Evolutionary conservation across 768 basidiomycete genomes (phyloP).

Genomic region (Collybia mongolica): DNA sequence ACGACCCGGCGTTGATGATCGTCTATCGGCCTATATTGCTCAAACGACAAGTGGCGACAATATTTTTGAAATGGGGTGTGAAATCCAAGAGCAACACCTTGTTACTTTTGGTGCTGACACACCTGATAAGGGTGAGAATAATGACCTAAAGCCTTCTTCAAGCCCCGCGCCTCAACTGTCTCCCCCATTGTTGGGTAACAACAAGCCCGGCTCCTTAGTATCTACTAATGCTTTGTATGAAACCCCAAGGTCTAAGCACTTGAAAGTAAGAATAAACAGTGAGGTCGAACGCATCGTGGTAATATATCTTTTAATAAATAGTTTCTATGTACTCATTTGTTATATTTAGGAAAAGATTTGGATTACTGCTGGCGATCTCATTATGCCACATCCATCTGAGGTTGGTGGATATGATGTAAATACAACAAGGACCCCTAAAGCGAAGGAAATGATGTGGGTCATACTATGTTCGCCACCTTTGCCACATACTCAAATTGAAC

Average conservation of each 20-base stretch:
- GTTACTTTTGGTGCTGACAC: too few species aligned
- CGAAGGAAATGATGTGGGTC: slow-evolving; percentile 61
- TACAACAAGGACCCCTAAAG: slow-evolving; percentile 44
- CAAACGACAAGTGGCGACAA: too few species aligned
- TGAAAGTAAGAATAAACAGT: slow-evolving; percentile 51
- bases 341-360: slow-evolving; percentile 64
- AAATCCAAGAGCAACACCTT: too few species aligned
- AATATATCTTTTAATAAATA: slow-evolving; percentile 22
- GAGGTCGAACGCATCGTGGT: slow-evolving; percentile 68
- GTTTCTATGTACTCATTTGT: not conserved
- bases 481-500: slow-evolving; percentile 6
- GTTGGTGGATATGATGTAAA: slow-evolving; percentile 21
- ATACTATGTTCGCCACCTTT: slow-evolving; percentile 2
- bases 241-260: not conserved
- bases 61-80: too few species aligned
- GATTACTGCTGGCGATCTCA: slow-evolving; percentile 60
- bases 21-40: too few species aligned
- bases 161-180: not conserved
- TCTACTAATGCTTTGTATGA: too few species aligned
- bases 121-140: too few species aligned
- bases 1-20: too few species aligned
- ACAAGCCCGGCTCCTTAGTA: too few species aligned
- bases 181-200: not conserved
- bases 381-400: slow-evolving; percentile 48
- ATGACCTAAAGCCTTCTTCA: not conserved